Evolutionary conservation across 148 eudicot species (phyloP).

Genomic region (Persicaria tinctoria): DNA sequence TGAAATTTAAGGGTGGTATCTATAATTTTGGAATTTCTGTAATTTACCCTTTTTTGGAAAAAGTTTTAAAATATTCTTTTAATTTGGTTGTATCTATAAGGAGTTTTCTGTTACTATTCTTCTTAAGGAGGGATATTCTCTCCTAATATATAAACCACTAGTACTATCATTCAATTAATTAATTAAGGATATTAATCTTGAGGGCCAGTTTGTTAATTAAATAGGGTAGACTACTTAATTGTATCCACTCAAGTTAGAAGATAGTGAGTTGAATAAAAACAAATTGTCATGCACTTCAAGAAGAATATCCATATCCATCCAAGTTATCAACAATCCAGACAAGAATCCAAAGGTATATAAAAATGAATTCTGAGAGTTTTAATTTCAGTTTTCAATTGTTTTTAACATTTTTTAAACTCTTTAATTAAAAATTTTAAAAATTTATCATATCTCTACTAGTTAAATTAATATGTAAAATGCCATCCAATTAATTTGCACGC

Average conservation of each 20-base stretch:
- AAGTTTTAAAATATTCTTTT: neutral
- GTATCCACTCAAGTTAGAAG: neutral
- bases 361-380: too few species aligned
- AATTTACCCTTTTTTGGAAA: too few species aligned
- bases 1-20: too few species aligned
- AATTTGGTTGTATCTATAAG: slow-evolving; percentile 5
- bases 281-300: neutral
- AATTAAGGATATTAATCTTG: neutral
- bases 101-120: neutral
- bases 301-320: neutral
- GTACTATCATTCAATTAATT: neutral
- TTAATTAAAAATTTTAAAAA: too few species aligned
- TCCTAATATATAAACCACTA: neutral
- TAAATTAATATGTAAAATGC: too few species aligned
- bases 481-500: too few species aligned
- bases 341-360: neutral
- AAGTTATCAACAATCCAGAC: neutral
- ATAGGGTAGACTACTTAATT: neutral
- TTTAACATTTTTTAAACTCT: too few species aligned
- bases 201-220: neutral
- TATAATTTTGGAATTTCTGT: too few species aligned
- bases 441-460: too few species aligned
- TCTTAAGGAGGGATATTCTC: neutral
- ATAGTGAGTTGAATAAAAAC: neutral
- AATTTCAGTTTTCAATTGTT: too few species aligned